Base-by-base conservation (phyloP, 345 rosid genomes). In the Kernera saxatilis region DNA sequence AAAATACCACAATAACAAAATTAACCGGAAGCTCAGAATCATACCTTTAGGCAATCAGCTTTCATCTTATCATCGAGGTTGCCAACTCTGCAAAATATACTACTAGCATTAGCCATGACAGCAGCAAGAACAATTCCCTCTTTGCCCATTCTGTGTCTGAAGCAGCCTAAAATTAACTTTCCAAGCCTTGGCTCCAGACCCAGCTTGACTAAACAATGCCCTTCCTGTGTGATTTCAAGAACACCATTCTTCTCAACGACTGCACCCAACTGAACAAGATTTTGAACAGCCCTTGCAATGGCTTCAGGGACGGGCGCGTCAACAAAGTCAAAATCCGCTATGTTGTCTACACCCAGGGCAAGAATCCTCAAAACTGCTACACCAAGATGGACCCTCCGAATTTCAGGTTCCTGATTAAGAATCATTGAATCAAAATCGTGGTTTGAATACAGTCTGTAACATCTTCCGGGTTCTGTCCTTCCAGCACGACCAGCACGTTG, bases 401-500 rank as follows among this genome's bases (percentile, higher is more conserved):
- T 93, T 68, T 93, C 97, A 63, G 97, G 97, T 53, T 84, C 92
- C 73, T 86, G 97, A 65, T 85, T 87, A 53, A 66, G 59, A 69
- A 78, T 64, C 98, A 87, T 85, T 1, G 79, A 73, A 77, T 76
- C 82, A 76, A 82, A 93, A 61, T 83, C 87, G 45, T 23, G 17
- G 56, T 68, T 65, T 2, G 90, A 62, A 72, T 91, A 93, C 37
- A 93, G 87, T 69, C 98, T 81, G 64, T 84, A 93, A 83, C 97
- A 93, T 69, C 67, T 81, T 50, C 98, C 98, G 17, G 94, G 88
- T 73, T 83, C 94, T 14, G 89, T 91, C 84, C 98, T 87, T 62
- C 97, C 98, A 53, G 98, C 98, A 81, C 97, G 98, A 73, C 97
- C 98, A 81, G 96, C 92, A 44, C 98, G 83, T 67, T 93, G 97